Base-by-base conservation (phyloP, 2,329 filamentous ascomycete species). In the Cordyceps pruinosa region DNA sequence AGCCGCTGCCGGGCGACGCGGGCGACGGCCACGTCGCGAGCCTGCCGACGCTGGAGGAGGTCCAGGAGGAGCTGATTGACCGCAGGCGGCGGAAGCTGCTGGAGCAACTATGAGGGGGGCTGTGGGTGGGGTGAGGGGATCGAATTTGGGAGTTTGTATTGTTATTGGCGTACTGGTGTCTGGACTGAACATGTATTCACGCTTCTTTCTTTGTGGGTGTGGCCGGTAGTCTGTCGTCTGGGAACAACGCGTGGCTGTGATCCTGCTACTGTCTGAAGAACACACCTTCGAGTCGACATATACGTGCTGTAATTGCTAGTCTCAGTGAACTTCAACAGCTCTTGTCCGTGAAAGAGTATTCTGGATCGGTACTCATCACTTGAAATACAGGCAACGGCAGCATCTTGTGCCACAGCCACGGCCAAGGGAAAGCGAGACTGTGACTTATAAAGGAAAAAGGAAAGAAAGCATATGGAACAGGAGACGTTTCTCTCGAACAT, bases 41-140 rank as follows among this genome's bases (percentile, higher is more conserved):
- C 61, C 72, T 97, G 66, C 94, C 94, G 9, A 92, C 88, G 5
- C 73, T 90, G 57, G 90, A 96, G 21, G 90, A 97, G 70, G 93
- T 97, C n/a, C 90, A 97, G 72, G 84, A 92, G 68, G 94, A 97
- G 72, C 75, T 99, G 64, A 81, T 99, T 56, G 91, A 97, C 63
- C 81, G 93, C 73, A 83, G 92, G 72, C 85, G 90, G 70, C 82
- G 86, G 72, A 90, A 87, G 70, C 75, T 99, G 60, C 74, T 99
- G 63, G 90, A 97, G 65, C 93, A 94, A 74, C 79, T 95, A 59
- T 77, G 47, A 41, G 21, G 25, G 28, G 12, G n/a, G 7, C 17
- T 1, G 13, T n/a, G 19, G 7, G 13, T n/a, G 10, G 23, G 21
- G 9, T 35, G 13, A 13, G 10, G 23, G 21, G 9, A 28, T 49